Base-by-base conservation (phyloP, 1,139 yeast genomes). In the Arxiozyma slooffiae region DNA sequence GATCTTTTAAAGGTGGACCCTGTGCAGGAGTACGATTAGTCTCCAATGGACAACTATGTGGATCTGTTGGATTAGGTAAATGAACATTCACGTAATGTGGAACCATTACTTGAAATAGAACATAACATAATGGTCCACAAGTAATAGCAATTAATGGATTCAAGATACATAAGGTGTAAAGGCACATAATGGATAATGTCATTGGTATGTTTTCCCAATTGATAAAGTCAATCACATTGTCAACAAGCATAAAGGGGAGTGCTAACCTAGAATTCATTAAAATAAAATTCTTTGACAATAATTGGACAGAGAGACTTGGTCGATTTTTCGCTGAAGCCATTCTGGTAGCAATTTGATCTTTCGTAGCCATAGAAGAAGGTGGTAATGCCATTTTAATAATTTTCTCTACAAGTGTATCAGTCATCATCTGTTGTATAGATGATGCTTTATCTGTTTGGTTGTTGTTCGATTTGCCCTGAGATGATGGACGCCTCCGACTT, bases 331-430 rank as follows among this genome's bases (percentile, higher is more conserved):
- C 88, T 55, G 77, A 76, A 49, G 72, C 77, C 23, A 79, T 69
- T 52, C 94, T 66, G 21, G 73, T 75, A 44, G 75, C 71, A 11
- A 79, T 67, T 7, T 64, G 57, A 14, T 58, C 62, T 18, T 63
- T 72, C 3, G 68, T 66, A 26, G 64, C 53, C 48, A 72, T 72
- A 3, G 80, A 71, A 16, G 82, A 74, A 5, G 84, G 75, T 0
- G 95, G 94, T 37, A 86, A 70, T 5, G 89, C 81, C 81, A 85
- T 80, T 30, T 79, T 71, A 3, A 86, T 71, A 41, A 85, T 71
- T 59, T 80, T 77, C 60, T 86, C 95, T 58, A 86, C 75, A 48
- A 87, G 67, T 53, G 81, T 82, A 59, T 87, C 95, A 0, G 85
- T 76, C 64, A 81, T 66, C 53, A 77, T 70, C 41, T 70, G 69